phyloP scores from a whole-genome alignment of 176 grass and related monocot genomes.

The Phyllostachys edulis region DNA sequence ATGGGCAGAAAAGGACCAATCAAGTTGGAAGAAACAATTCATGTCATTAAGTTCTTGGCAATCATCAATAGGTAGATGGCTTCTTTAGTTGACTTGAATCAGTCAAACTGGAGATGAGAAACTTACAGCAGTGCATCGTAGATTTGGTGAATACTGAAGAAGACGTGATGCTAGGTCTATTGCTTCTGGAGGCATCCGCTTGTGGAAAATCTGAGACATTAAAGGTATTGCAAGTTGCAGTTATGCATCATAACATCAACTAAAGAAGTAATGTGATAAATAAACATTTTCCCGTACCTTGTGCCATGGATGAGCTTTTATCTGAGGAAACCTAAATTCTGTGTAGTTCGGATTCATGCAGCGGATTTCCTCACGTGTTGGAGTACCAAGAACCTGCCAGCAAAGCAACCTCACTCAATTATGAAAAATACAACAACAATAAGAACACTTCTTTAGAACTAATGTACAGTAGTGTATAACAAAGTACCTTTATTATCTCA shows the following conservation, averaged over 20 bases:
- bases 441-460: slow-evolving; percentile 13
- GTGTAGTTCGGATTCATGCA: slow-evolving; percentile 83
- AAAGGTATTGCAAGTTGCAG: neutral
- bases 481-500: slow-evolving; percentile 71
- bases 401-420: slow-evolving; percentile 16
- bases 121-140: slow-evolving; percentile 75
- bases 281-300: slow-evolving; percentile 38
- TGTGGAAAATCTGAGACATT: slow-evolving; percentile 63
- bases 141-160: slow-evolving; percentile 72
- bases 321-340: slow-evolving; percentile 74
- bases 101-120: slow-evolving; percentile 6
- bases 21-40: slow-evolving; percentile 27
- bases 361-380: slow-evolving; percentile 72
- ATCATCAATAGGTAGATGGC: slow-evolving; percentile 37
- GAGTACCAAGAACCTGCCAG: slow-evolving; percentile 74
- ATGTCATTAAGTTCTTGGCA: slow-evolving; percentile 27
- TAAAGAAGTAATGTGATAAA: neutral
- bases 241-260: slow-evolving; percentile 11
- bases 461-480: neutral
- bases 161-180: slow-evolving; percentile 71
- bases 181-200: slow-evolving; percentile 77
- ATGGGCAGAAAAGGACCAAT: slow-evolving; percentile 1
- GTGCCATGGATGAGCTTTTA: slow-evolving; percentile 66
- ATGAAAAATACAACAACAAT: neutral
- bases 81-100: slow-evolving; percentile 31